Evolutionary conservation across 768 basidiomycete genomes (phyloP).

Genomic region (Cyclocybe cylindracea): DNA sequence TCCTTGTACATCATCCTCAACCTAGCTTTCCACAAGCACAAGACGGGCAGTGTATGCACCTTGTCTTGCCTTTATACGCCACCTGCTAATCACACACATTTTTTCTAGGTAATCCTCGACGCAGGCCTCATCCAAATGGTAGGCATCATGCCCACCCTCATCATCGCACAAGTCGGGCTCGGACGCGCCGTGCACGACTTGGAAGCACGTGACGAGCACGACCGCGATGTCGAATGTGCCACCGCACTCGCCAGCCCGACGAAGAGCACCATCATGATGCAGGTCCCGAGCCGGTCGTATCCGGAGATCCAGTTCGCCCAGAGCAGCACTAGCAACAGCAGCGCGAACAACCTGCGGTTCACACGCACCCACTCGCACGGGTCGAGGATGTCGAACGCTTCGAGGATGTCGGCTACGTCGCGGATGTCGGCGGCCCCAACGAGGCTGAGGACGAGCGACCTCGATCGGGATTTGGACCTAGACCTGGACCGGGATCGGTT

Average conservation of each 20-base stretch:
- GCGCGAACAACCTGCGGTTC: too few relatives aligned
- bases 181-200: slow-evolving; percentile 27
- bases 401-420: too few relatives aligned
- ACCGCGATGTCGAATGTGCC: slow-evolving; percentile 19
- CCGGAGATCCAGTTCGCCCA: neutral
- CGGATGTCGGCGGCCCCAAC: too few relatives aligned
- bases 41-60: slow-evolving; percentile 18
- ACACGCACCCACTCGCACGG: too few relatives aligned
- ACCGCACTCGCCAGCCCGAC: slow-evolving; percentile 9
- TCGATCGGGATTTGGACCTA: too few relatives aligned
- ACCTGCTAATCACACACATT: neutral
- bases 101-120: slow-evolving; percentile 18
- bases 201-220: slow-evolving; percentile 23
- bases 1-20: slow-evolving; percentile 32
- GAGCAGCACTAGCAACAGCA: too few relatives aligned
- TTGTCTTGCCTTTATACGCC: neutral
- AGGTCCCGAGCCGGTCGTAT: slow-evolving; percentile 1
- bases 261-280: neutral
- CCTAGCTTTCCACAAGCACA: slow-evolving; percentile 26
- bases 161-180: slow-evolving; percentile 34
- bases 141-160: slow-evolving; percentile 36
- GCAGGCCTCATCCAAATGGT: slow-evolving; percentile 31
- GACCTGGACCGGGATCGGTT: too few relatives aligned
- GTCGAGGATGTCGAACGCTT: too few relatives aligned
- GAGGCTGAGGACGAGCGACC: too few relatives aligned